phyloP scores from a whole-genome alignment of 2,329 filamentous ascomycete species.

The Juglanconis oblonga region DNA sequence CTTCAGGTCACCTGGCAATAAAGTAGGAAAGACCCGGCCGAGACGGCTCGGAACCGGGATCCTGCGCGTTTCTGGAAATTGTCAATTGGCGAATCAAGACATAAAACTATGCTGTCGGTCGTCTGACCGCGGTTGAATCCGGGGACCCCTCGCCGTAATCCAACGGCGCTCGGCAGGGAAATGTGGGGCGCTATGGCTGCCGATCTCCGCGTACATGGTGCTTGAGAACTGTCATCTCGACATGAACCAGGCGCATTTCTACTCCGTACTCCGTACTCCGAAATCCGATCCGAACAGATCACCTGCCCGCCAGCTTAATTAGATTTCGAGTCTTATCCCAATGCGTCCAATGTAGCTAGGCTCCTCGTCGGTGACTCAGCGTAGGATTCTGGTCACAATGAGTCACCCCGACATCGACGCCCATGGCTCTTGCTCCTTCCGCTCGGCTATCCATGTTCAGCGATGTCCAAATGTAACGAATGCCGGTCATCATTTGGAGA shows the following conservation, averaged over 20 bases:
- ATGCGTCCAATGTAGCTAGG: not conserved
- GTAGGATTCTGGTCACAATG: constrained; percentile 7
- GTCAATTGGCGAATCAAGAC: constrained; percentile 18
- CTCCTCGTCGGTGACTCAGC: constrained; percentile 15
- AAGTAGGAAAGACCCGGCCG: constrained; percentile 16
- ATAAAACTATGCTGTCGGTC: not conserved
- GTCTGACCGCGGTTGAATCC: not conserved
- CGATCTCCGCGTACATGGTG: no score
- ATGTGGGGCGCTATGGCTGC: not conserved
- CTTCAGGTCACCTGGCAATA: constrained; percentile 11
- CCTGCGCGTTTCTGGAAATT: not conserved
- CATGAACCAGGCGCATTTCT: no score
- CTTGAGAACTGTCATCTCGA: not conserved
- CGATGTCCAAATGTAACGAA: not conserved
- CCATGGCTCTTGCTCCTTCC: not conserved
- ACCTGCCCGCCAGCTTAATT: constrained; percentile 1
- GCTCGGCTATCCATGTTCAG: no score
- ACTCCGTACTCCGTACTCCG: constrained; percentile 8
- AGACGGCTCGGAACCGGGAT: not conserved
- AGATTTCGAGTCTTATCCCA: not conserved
- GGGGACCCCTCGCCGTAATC: not conserved
- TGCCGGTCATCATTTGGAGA: not conserved
- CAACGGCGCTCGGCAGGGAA: not conserved
- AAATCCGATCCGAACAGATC: constrained; percentile 14
- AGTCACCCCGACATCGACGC: constrained; percentile 13